A percentile compares a stretch with the other conserved stretches of the same genome.
Evolutionary conservation across 176 grass and related monocot genomes (phyloP).

Genomic region (Musa beccarii): DNA sequence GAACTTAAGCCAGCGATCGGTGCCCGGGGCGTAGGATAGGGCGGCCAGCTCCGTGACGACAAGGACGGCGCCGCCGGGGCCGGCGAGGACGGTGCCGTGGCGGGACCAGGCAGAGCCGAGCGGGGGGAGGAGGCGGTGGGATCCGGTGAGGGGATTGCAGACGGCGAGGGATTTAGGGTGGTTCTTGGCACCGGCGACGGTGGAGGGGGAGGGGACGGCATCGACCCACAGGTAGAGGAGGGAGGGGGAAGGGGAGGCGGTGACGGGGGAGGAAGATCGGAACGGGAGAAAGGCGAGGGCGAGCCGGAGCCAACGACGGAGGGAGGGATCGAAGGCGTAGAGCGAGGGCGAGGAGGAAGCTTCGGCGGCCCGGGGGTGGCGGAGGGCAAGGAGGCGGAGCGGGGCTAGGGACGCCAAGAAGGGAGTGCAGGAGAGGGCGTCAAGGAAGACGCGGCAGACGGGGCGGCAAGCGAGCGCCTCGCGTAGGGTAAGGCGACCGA

Average conservation of each 20-base stretch:
- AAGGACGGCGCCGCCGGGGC: constrained; percentile 44
- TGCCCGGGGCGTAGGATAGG: constrained; percentile 53
- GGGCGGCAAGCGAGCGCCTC: constrained; percentile 65
- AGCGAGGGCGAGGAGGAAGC: constrained; percentile 72
- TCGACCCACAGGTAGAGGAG: constrained; percentile 98
- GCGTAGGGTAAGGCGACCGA: constrained; percentile 57
- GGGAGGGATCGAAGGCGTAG: constrained; percentile 75
- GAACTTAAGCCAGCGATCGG: constrained; percentile 79
- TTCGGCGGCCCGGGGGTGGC: constrained; percentile 44
- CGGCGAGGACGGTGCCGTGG: constrained; percentile 91
- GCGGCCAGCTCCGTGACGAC: constrained; percentile 93
- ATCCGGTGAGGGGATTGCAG: constrained; percentile 80
- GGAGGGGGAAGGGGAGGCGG: constrained; percentile 60
- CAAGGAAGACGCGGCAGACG: constrained; percentile 53
- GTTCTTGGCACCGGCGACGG: neutral
- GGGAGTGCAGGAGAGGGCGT: constrained; percentile 30
- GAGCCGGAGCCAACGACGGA: constrained; percentile 65
- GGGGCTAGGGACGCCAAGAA: constrained; percentile 32
- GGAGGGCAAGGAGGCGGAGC: constrained; percentile 57
- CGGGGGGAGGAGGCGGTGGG: constrained; percentile 64
- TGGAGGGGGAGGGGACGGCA: neutral
- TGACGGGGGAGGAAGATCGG: constrained; percentile 72
- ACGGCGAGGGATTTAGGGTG: constrained; percentile 68
- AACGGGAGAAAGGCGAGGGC: constrained; percentile 83
- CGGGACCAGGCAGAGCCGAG: constrained; percentile 98